Evolutionary conservation across 257 asterid genomes (phyloP), one percentile per base, ranked within the genome.

Genomic region (Fraxinus cuspidata): DNA sequence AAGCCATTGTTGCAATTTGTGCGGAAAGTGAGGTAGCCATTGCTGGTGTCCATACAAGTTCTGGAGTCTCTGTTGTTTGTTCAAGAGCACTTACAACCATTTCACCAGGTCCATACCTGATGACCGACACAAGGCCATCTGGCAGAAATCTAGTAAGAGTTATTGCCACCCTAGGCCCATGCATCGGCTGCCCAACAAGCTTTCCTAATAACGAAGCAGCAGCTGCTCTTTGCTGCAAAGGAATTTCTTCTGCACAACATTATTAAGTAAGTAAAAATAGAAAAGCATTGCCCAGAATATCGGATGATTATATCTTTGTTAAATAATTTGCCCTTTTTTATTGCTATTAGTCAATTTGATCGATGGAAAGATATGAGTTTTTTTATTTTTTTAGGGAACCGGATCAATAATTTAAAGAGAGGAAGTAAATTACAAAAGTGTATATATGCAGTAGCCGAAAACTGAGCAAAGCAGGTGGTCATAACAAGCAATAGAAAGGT

Each of bases 31-130:
- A 95, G 35, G 99, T 87, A 74, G 99, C 98, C 99, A 95, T 95
- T 73, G 99, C 99, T 38, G 99, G 94, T 23, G 99, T 95, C 99
- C 99, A 95, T 40, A 95, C 98, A 79, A 95, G 99, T 84, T 95
- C 99, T 40, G 99, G 99, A 71, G 99, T 93, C 86, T 95, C 99
- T 40, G 99, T 90, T 76, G 96, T 95, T 87, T 90, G 99, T 75
- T 92, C 98, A 73, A 95, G 90, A 70, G 91, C 90, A 90, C 76
- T 80, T 74, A 95, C 95, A 89, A 91, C 98, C 7, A 97, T 94
- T 91, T 95, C 99, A 79, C 99, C 99, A 85, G 99, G 99, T 70
- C 99, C 99, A 83, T 95, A 97, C 89, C 92, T 87, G 82, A 95
- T 93, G 73, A 92, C 74, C 70, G 99, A 93, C 77, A 95, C 96